Evolutionary conservation across 2,329 filamentous ascomycete genomes (phyloP).

Genomic region (Ilyonectria robusta): DNA sequence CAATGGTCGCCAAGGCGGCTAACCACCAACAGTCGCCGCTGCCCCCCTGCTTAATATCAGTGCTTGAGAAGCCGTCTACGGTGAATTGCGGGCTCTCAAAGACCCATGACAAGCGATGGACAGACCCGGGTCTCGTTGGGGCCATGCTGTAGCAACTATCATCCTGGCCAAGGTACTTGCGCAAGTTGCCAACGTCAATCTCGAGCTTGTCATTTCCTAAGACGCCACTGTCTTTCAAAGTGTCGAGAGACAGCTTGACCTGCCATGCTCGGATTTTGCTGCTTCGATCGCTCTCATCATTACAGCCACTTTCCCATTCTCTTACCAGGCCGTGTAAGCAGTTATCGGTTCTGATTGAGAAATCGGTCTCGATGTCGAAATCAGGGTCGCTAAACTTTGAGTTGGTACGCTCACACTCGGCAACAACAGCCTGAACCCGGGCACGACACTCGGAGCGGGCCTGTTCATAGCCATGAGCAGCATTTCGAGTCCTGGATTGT

Average conservation of each 20-base stretch:
- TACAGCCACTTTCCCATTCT: conserved; percentile 34
- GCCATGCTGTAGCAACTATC: conserved; percentile 15
- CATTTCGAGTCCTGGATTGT: conserved; percentile 52
- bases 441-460: conserved; percentile 58
- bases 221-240: conserved; percentile 29
- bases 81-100: conserved; percentile 59
- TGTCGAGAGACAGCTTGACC: conserved; percentile 34
- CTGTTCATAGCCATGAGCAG: conserved; percentile 58
- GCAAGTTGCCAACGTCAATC: conserved; percentile 31
- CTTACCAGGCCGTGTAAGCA: conserved; percentile 54
- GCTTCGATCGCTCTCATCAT: conserved; percentile 15
- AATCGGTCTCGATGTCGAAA: conserved; percentile 60
- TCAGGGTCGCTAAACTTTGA: conserved; percentile 61
- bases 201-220: conserved; percentile 33
- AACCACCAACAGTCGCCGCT: conserved; percentile 83
- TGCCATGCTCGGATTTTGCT: conserved; percentile 16
- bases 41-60: conserved; percentile 59
- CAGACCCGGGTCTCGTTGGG: conserved; percentile 51
- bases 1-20: conserved; percentile 77
- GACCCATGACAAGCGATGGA: conserved; percentile 61
- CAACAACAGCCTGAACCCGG: conserved; percentile 56
- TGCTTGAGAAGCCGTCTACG: conserved; percentile 56
- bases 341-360: conserved; percentile 52
- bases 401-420: conserved; percentile 61
- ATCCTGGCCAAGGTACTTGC: conserved; percentile 29